Evolutionary conservation across 768 basidiomycete genomes (phyloP), one percentile per base, ranked within the genome.

Genomic region (Clathrus columnatus): DNA sequence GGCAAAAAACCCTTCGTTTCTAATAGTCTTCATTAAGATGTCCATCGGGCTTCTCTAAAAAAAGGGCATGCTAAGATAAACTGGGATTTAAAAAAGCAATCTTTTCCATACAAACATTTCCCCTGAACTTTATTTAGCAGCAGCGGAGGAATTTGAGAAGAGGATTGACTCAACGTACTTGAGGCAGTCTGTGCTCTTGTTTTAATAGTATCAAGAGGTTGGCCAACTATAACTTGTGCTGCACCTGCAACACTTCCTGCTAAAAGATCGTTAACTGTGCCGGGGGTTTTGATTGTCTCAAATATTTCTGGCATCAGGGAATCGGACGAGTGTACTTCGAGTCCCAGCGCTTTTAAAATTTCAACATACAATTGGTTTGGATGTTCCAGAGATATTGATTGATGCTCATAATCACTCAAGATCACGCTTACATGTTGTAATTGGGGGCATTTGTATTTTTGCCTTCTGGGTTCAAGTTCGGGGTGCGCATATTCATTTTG

Each of bases 241-340:
- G 92, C 92, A n/a, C 95, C 95, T 28, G 83, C 94, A 6, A 91
- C 78, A 67, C 87, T 90, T 5, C 94, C 94, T 0, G 93, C 87
- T 21, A 94, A 68, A 26, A 97, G 80, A 64, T 91, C 89, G 61
- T 91, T 90, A 36, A 85, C 64, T 0, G 86, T 89, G 45, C 78
- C 70, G n/a, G 78, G 68, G 47, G 71, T 48, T 28, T 24, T 30
- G 23, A 55, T 27, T 27, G 44, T 45, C 24, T 47, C 26, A 14
- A 53, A 44, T 5, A 53, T 20, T 55, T 55, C 43, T 16, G 27
- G 32, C 54, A 55, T 55, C 16, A 27, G n/a, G 36, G 36, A 36
- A 11, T n/a, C 14, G 7, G 2, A n/a, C 36, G n/a, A 36, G 4
- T 36, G 36, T n/a, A n/a, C n/a, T n/a, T n/a, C n/a, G n/a, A n/a